Percentiles rank a stretch among this genome's conserved stretches.
Conservation (phyloP, 208 protist species). For the Leishmania mexicana region DNA sequence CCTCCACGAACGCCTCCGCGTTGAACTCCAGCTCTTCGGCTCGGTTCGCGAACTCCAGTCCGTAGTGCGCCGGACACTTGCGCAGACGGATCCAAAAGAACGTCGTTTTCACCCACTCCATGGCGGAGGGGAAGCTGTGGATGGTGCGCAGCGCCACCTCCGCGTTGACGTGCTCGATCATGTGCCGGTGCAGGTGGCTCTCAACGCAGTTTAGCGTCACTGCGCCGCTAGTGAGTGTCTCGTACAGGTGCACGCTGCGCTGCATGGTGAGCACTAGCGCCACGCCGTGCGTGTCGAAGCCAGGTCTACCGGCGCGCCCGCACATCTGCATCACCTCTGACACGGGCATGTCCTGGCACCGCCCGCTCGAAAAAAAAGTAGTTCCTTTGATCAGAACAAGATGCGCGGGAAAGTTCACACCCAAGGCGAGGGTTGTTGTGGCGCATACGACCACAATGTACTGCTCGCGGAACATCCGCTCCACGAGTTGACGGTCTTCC, state of each 20-base stretch:
- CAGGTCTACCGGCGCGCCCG: constrained; percentile 89
- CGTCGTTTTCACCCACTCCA: constrained; percentile 91
- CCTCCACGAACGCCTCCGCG: constrained; percentile 55
- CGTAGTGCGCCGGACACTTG: constrained; percentile 74
- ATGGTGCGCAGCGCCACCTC: constrained; percentile 93
- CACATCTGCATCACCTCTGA: constrained; percentile 99
- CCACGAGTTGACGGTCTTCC: constrained; percentile 78
- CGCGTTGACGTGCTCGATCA: constrained; percentile 95
- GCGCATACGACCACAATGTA: constrained; percentile 90
- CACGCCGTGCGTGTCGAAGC: constrained; percentile 81
- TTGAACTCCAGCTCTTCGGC: constrained; percentile 53
- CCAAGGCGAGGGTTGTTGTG: constrained; percentile 93
- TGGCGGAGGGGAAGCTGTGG: constrained; percentile 59
- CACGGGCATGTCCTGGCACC: constrained; percentile 91
- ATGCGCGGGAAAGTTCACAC: constrained; percentile 94
- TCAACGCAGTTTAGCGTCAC: constrained; percentile 51
- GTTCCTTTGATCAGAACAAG: constrained; percentile 97
- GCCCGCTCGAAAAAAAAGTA: constrained; percentile 97
- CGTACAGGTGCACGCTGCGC: constrained; percentile 57
- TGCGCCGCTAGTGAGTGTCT: constrained; percentile 46
- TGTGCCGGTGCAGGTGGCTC: constrained; percentile 78
- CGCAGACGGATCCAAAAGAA: constrained; percentile 89
- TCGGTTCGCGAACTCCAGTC: constrained; percentile 52
- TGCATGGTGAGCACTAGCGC: constrained; percentile 92
- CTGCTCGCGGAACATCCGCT: constrained; percentile 85